Evolutionary conservation across 2,329 filamentous ascomycete genomes (phyloP).

Genomic region (Madurella mycetomatis): DNA sequence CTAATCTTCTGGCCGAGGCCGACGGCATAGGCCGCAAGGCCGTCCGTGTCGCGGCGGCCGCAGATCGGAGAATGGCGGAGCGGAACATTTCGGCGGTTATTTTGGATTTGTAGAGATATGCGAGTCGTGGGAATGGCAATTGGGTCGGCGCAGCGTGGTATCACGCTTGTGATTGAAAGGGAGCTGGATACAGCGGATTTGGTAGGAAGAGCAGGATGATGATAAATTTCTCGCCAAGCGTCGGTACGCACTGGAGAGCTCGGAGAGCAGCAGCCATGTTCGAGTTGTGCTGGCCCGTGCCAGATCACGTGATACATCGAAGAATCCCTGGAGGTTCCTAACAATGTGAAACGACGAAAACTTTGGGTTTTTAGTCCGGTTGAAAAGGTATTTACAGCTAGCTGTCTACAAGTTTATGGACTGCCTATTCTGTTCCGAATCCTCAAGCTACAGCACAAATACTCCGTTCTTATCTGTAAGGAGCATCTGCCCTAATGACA

Average conservation of each 20-base stretch:
- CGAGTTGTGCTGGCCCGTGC: no score
- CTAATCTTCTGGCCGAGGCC: conserved; percentile 54
- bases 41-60: conserved; percentile 55
- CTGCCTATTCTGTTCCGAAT: not conserved
- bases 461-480: conserved; percentile 65
- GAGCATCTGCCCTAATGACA: conserved; percentile 84
- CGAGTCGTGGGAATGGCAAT: conserved; percentile 8
- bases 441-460: not conserved
- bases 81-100: conserved; percentile 71
- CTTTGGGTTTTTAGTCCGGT: not conserved
- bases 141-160: conserved; percentile 15
- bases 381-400: conserved; percentile 15
- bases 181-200: conserved; percentile 17
- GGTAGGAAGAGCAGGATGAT: conserved; percentile 26
- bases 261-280: no score
- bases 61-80: conserved; percentile 75
- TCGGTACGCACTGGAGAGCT: conserved; percentile 9
- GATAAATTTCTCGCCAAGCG: conserved; percentile 44
- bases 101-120: not conserved
- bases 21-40: conserved; percentile 52
- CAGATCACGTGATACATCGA: not conserved
- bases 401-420: conserved; percentile 14
- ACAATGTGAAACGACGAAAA: conserved; percentile 3
- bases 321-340: no score
- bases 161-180: conserved; percentile 7